Evolutionary conservation across 2,329 filamentous ascomycete species (phyloP), one percentile per base, ranked within the genome.

Genomic region (Penicillium sp.): DNA sequence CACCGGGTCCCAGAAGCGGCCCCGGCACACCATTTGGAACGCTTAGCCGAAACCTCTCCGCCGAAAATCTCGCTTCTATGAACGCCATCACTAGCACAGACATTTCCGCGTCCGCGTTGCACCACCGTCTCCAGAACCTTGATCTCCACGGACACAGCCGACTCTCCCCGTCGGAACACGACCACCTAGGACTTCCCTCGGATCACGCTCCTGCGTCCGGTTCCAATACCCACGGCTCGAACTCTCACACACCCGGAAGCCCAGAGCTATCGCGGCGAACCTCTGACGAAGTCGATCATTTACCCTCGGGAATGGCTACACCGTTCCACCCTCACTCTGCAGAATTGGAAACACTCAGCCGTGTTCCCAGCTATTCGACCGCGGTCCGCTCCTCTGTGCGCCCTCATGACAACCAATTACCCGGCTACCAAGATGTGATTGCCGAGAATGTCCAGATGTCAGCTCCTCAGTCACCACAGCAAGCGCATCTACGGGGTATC

Each of bases 11-110:
- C 41, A 75, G 75, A 57, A 80, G 91, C 58, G 89, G 89, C n/a
- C 85, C 92, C 61, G 92, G 86, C 73, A 97, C 92, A 41, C 95
- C 95, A 0, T 89, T 92, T 70, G 85, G 83, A 7, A 86, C 91
- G 2, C 83, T 85, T 47, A 87, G 85, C 58, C 88, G 92, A 60
- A 86, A 89, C 51, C 89, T 90, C 6, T 98, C 94, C 0, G 81
- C 85, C 9, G 95, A 98, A 70, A 94, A 97, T 72, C 82, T 98
- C 26, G 82, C 86, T 52, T 86, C 83, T 4, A 79, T 88, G 73
- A 81, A 85, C 52, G 79, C 79, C 7, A 71, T 83, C 29, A 79
- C 81, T 6, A 79, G 81, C 60, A 79, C 79, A 78, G 62, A 84
- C 86, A 67, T 91, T 76, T 77, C 90, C 77, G 77, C 89, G 77